phyloP scores from a whole-genome alignment of 176 grass and related monocot species.

The Guadua angustifolia region DNA sequence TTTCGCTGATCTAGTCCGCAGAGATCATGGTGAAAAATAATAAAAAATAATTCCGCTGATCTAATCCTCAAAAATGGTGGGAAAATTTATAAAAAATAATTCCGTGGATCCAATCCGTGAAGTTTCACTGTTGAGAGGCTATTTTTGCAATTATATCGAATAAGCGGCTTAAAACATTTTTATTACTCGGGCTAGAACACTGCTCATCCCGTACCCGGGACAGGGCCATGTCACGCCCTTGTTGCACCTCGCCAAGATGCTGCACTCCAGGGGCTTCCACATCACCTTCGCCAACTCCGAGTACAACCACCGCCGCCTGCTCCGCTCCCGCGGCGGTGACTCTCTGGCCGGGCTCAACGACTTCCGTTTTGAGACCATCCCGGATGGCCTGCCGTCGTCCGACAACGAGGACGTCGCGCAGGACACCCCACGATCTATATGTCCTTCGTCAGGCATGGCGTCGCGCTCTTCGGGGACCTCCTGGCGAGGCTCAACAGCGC shows the following conservation, averaged over 20 bases:
- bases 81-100: too few species aligned
- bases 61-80: too few species aligned
- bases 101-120: too few species aligned
- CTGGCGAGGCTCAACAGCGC: slow-evolving; percentile 52
- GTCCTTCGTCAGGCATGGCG: slow-evolving; percentile 51
- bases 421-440: slow-evolving; percentile 66
- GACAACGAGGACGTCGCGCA: slow-evolving; percentile 66
- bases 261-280: slow-evolving; percentile 69
- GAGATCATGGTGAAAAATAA: too few species aligned
- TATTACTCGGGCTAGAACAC: too few species aligned
- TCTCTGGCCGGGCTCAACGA: slow-evolving; percentile 50
- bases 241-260: slow-evolving; percentile 68
- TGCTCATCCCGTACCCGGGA: slow-evolving; percentile 59
- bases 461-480: slow-evolving; percentile 58
- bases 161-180: too few species aligned
- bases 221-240: slow-evolving; percentile 84
- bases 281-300: slow-evolving; percentile 82
- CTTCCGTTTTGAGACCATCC: slow-evolving; percentile 63
- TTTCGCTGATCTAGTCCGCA: too few species aligned
- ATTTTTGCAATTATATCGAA: too few species aligned
- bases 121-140: too few species aligned
- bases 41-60: too few species aligned
- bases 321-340: slow-evolving; percentile 44
- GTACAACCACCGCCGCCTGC: slow-evolving; percentile 70
- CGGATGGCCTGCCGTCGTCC: slow-evolving; percentile 61